These are phyloP conservation scores for Cystobasidium sp. DNA, from an alignment of 1,284 basidiomycete genomes.

Conservation along the genomic window DNA sequence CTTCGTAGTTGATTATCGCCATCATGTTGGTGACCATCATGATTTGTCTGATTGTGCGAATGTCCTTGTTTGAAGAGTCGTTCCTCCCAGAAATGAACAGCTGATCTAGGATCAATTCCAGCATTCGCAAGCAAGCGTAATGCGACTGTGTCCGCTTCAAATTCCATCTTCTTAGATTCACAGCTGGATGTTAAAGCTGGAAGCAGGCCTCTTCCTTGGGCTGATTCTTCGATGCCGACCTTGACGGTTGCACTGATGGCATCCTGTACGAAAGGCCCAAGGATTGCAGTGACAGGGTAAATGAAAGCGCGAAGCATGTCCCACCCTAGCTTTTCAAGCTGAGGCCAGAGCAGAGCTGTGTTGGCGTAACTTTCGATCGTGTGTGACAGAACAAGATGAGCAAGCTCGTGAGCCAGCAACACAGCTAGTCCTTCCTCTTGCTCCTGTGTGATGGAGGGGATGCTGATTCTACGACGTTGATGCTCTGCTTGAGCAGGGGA, in stretches of 20 bases:
- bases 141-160: constrained; percentile 37
- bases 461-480: neutral
- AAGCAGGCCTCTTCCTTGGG: constrained; percentile 48
- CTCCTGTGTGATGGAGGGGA: constrained; percentile 33
- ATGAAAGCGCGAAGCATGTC: constrained; percentile 51
- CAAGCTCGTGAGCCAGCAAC: constrained; percentile 51
- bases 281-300: constrained; percentile 51
- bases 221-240: constrained; percentile 45
- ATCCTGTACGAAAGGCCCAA: constrained; percentile 54
- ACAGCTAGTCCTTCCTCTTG: constrained; percentile 52
- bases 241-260: constrained; percentile 48
- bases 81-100: constrained; percentile 51
- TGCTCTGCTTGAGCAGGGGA: constrained; percentile 3
- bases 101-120: constrained; percentile 51
- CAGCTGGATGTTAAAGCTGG: constrained; percentile 42
- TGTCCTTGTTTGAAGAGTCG: constrained; percentile 1
- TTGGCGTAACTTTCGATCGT: constrained; percentile 52
- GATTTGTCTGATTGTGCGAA: neutral
- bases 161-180: constrained; percentile 38
- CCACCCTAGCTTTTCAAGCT: constrained; percentile 48
- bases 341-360: constrained; percentile 48
- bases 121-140: constrained; percentile 49
- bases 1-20: neutral
- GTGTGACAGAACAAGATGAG: constrained; percentile 52
- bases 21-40: neutral